Percentiles rank a stretch among this genome's conserved stretches.
Evolutionary conservation across 208 protist genomes (phyloP).

Genomic region (Leishmania amazonensis): DNA sequence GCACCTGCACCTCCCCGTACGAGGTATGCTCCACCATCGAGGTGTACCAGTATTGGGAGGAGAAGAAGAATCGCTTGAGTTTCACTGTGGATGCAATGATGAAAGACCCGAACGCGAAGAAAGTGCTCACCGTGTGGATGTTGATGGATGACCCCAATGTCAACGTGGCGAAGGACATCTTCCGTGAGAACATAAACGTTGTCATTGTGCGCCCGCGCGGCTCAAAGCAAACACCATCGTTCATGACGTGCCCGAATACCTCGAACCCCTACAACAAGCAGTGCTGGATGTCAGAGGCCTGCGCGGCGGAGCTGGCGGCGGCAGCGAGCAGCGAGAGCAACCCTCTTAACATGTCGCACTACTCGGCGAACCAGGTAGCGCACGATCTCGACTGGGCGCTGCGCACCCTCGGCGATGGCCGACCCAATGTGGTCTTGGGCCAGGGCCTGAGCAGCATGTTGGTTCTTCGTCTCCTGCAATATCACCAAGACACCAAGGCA

Average conservation of each 20-base stretch:
- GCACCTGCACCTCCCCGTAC: constrained; percentile 31
- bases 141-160: constrained; percentile 40
- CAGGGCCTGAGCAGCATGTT: constrained; percentile 49
- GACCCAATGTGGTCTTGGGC: constrained; percentile 48
- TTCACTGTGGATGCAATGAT: constrained; percentile 35
- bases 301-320: constrained; percentile 33
- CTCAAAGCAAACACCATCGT: constrained; percentile 25
- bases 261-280: constrained; percentile 7
- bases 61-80: constrained; percentile 28
- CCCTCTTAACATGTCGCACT: constrained; percentile 35
- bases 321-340: background rate
- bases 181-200: constrained; percentile 36
- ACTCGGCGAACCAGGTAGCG: constrained; percentile 36
- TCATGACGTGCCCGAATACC: constrained; percentile 22
- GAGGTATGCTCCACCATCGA: constrained; percentile 40
- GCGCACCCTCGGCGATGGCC: constrained; percentile 30
- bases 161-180: constrained; percentile 27
- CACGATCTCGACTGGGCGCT: constrained; percentile 50
- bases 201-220: constrained; percentile 59
- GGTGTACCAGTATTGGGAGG: constrained; percentile 40
- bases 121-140: constrained; percentile 48
- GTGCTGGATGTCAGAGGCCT: constrained; percentile 43
- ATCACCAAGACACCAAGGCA: constrained; percentile 16
- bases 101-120: constrained; percentile 8
- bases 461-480: constrained; percentile 37